Evolutionary conservation across 257 asterid genomes (phyloP).

Genomic region (Penstemon newberryi): DNA sequence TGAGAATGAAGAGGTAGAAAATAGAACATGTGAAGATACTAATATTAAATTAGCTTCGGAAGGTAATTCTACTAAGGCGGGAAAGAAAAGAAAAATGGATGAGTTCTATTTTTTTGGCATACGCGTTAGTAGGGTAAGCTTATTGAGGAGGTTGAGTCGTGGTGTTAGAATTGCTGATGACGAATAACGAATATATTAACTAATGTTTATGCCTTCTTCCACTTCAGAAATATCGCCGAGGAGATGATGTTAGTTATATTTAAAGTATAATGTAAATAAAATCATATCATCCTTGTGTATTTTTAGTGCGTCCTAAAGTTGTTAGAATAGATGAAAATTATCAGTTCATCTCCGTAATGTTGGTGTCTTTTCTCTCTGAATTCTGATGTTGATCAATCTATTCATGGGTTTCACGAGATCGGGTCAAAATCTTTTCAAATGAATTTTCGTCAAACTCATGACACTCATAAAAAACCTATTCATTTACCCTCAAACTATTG

Average conservation of each 20-base stretch:
- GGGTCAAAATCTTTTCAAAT: no score
- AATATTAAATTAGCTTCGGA: slow-evolving; percentile 33
- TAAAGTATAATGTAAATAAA: not conserved
- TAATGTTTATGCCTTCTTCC: not conserved
- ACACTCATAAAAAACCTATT: no score
- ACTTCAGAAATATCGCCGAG: slow-evolving; percentile 15
- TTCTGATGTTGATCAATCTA: no score
- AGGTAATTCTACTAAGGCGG: slow-evolving; percentile 12
- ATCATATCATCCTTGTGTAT: not conserved
- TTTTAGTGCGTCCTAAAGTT: not conserved
- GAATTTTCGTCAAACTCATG: no score
- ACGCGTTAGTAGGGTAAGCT: slow-evolving; percentile 58
- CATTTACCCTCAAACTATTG: no score
- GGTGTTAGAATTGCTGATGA: slow-evolving; percentile 57
- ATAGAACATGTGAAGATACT: no score
- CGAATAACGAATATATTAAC: slow-evolving; percentile 24
- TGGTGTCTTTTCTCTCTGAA: no score
- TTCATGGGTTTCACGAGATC: no score
- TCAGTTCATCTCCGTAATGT: no score
- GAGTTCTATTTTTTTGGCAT: slow-evolving; percentile 36
- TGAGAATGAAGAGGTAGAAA: slow-evolving; percentile 34
- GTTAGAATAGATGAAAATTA: not conserved
- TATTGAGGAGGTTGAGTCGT: slow-evolving; percentile 54
- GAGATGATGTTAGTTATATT: not conserved
- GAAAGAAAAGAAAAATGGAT: slow-evolving; percentile 46